phyloP scores from a whole-genome alignment of 169 alveolate genomes.

The Cryptosporidium tyzzeri region DNA sequence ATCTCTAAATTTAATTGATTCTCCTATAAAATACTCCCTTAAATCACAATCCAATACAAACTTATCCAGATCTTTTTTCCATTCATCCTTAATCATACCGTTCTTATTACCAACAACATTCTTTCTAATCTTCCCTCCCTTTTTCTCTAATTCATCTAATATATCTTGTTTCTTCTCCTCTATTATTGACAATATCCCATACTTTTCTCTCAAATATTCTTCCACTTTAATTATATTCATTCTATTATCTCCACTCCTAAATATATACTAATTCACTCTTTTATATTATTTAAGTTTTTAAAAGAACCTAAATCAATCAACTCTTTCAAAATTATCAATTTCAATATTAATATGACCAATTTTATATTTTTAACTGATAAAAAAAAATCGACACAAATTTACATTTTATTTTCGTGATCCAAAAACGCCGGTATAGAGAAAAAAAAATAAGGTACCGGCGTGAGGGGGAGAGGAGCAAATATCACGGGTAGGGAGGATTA shows the following conservation, averaged over 20 bases:
- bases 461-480: background rate
- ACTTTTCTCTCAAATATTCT: constrained; percentile 25
- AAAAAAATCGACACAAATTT: too few relatives aligned
- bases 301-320: too few relatives aligned
- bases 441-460: background rate
- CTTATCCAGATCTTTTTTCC: constrained; percentile 45
- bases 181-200: constrained; percentile 13
- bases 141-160: constrained; percentile 2
- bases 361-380: too few relatives aligned
- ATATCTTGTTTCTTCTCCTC: constrained; percentile 19
- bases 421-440: background rate
- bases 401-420: background rate
- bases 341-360: too few relatives aligned
- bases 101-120: background rate
- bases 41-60: constrained; percentile 55
- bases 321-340: background rate
- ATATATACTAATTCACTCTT: background rate
- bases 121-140: background rate
- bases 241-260: background rate
- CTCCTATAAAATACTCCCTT: constrained; percentile 21
- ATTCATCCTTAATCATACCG: background rate
- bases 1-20: constrained; percentile 5
- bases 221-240: constrained; percentile 33
- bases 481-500: too few relatives aligned
- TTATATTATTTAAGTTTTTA: background rate